A percentile compares a stretch with the other conserved stretches of the same genome.
These are phyloP conservation scores for Talaromyces sp. DNA, from an alignment of 2,329 filamentous ascomycete genomes.

Conservation along the genomic window DNA sequence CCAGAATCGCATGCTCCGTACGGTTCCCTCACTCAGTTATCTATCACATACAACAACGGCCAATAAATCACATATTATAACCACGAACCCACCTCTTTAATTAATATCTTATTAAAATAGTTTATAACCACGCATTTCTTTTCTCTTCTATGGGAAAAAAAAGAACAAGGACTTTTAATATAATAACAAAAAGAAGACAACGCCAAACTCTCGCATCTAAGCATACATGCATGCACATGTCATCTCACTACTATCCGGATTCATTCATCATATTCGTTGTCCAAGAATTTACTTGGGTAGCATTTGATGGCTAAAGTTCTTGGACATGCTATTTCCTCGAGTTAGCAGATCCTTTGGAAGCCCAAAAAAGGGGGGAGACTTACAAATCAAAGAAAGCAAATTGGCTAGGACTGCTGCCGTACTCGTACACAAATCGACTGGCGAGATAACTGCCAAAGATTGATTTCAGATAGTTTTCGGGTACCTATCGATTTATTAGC, in stretches of 20 bases:
- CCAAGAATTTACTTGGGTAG: not conserved
- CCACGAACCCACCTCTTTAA: not conserved
- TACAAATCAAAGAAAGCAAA: conserved; percentile 99
- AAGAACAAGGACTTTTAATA: not conserved
- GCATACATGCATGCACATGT: not conserved
- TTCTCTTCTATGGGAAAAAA: not conserved
- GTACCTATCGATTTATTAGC: conserved; percentile 52
- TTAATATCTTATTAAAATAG: not conserved
- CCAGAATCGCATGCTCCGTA: no score
- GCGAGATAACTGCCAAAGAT: conserved; percentile 97
- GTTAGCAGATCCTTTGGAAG: not conserved
- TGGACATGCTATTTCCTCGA: conserved; percentile 30
- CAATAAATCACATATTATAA: no score
- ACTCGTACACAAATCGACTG: conserved; percentile 93
- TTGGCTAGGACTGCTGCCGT: conserved; percentile 85
- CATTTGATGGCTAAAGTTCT: conserved; percentile 18
- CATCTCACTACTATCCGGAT: not conserved
- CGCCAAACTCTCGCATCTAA: not conserved
- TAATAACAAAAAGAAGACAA: not conserved
- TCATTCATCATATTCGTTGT: not conserved
- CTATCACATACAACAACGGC: no score
- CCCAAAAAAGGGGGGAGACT: conserved; percentile 45
- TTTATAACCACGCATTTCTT: not conserved
- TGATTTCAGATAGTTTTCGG: conserved; percentile 83
- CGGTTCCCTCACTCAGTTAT: no score